A percentile compares a stretch with the other conserved stretches of the same genome.
These are phyloP conservation scores for Byssochlamys sp. DNA, from an alignment of 2,329 filamentous ascomycete genomes.

Conservation along the genomic window DNA sequence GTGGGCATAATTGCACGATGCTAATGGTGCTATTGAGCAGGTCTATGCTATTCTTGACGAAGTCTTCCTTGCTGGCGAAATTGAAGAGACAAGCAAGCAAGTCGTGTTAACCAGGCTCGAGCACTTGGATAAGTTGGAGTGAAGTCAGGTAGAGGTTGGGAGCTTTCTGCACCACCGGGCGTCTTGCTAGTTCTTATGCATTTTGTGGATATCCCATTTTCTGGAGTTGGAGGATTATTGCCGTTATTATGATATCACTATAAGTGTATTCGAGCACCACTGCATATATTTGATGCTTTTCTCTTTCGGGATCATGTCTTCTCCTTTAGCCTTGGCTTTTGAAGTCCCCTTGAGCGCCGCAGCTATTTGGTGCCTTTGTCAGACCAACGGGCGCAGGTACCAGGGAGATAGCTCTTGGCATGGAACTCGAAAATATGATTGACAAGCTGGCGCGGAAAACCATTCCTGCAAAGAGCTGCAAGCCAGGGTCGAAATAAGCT, in stretches of 20 bases:
- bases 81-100: conserved; percentile 97
- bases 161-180: not conserved
- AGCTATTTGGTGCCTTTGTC: not conserved
- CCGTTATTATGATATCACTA: not conserved
- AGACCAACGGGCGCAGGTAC: no score
- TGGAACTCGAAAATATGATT: not conserved
- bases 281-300: not conserved
- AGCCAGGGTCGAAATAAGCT: not conserved
- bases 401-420: not conserved
- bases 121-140: conserved; percentile 93
- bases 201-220: not conserved
- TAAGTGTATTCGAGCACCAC: not conserved
- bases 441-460: not conserved
- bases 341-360: not conserved
- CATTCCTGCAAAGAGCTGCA: not conserved
- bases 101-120: conserved; percentile 89
- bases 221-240: not conserved
- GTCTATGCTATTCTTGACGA: conserved; percentile 98
- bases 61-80: conserved; percentile 93
- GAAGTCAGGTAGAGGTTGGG: conserved; percentile 14
- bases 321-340: not conserved
- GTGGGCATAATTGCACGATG: not conserved
- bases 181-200: not conserved
- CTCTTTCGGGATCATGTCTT: not conserved
- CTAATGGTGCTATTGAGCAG: conserved; percentile 27